Evolutionary conservation across 805 yeast species (phyloP).

Genomic region (Wickerhamiella occidentalis): DNA sequence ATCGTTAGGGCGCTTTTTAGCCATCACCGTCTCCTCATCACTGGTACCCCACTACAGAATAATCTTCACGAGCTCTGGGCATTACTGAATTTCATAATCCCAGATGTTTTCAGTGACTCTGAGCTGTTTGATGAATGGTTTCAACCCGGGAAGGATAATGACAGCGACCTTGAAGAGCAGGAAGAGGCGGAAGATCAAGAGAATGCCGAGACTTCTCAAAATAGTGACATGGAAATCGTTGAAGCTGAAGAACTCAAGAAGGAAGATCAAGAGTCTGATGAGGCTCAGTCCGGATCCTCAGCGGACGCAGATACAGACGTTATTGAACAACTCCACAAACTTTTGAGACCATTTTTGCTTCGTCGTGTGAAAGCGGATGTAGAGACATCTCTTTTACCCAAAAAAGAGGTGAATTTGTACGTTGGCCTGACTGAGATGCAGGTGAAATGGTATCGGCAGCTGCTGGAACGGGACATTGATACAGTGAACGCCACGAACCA

Average conservation of each 20-base stretch:
- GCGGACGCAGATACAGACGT: slow-evolving; percentile 49
- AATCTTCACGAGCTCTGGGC: slow-evolving; percentile 97
- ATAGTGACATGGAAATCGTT: too few species aligned
- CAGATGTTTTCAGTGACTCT: slow-evolving; percentile 91
- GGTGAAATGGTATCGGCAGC: slow-evolving; percentile 72
- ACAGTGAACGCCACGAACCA: slow-evolving; percentile 88
- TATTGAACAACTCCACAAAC: slow-evolving; percentile 78
- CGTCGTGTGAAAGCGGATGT: slow-evolving; percentile 90
- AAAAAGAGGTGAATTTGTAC: slow-evolving; percentile 77
- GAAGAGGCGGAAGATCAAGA: not conserved
- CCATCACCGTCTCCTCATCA: slow-evolving; percentile 68
- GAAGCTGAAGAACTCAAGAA: not conserved
- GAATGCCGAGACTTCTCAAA: slow-evolving; percentile 13
- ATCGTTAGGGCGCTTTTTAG: slow-evolving; percentile 83
- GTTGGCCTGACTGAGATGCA: slow-evolving; percentile 98
- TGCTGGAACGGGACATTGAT: slow-evolving; percentile 84
- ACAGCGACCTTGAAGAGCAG: slow-evolving; percentile 22
- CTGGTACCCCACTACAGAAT: slow-evolving; percentile 94
- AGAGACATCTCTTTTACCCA: slow-evolving; percentile 79
- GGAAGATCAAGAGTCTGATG: slow-evolving; percentile 28
- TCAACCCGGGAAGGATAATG: slow-evolving; percentile 23
- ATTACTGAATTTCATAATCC: slow-evolving; percentile 70
- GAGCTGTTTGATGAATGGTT: slow-evolving; percentile 90
- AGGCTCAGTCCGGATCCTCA: not conserved
- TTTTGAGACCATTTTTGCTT: slow-evolving; percentile 72